Evolutionary conservation across 108 stramenopile genomes (phyloP).

Genomic region (Cyclotella distinguenda): DNA sequence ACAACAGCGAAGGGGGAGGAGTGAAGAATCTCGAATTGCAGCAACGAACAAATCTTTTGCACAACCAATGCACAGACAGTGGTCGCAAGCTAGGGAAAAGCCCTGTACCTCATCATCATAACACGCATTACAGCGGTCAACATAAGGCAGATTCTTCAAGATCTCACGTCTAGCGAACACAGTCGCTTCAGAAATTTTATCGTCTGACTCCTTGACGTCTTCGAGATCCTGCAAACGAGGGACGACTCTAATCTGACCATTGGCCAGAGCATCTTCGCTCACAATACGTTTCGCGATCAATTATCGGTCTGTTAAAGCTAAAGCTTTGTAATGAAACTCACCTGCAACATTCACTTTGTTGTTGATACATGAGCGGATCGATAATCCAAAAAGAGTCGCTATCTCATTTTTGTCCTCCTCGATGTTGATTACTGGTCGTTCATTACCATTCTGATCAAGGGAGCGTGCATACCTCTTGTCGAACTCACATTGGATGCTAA

Average conservation of each 20-base stretch:
- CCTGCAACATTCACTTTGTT: constrained; percentile 45
- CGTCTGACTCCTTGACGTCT: too few species aligned
- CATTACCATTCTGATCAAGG: constrained; percentile 28
- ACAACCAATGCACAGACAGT: constrained; percentile 45
- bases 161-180: not conserved
- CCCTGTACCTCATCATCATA: constrained; percentile 35
- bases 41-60: constrained; percentile 33
- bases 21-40: constrained; percentile 44
- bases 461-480: constrained; percentile 39
- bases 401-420: constrained; percentile 10
- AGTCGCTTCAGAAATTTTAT: too few species aligned
- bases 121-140: constrained; percentile 48
- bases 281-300: not conserved
- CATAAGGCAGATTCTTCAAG: constrained; percentile 26
- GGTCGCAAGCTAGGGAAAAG: constrained; percentile 40
- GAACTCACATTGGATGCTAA: constrained; percentile 29
- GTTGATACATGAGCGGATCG: constrained; percentile 25
- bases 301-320: not conserved
- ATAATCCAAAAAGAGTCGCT: constrained; percentile 41
- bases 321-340: constrained; percentile 29
- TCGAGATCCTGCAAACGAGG: too few species aligned
- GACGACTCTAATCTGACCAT: constrained; percentile 33
- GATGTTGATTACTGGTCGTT: constrained; percentile 13
- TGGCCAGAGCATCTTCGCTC: constrained; percentile 16
- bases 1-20: constrained; percentile 57